Conservation (phyloP, 2,329 filamentous ascomycete species). For the Pseudogymnoascus sp. region DNA sequence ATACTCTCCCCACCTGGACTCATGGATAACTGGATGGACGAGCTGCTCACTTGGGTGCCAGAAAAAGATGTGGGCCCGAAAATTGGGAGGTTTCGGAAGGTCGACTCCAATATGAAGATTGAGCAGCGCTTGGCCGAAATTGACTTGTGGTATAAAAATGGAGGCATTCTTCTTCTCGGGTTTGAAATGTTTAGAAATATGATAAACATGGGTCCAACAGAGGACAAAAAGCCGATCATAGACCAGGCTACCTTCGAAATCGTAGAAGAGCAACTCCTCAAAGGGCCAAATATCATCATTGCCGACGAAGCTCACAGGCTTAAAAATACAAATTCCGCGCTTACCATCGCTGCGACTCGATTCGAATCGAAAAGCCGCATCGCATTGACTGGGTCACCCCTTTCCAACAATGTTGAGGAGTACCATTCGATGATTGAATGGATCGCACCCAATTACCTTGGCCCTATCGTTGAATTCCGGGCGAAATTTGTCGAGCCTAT, state of each 20-base stretch:
- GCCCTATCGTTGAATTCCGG: conserved; percentile 57
- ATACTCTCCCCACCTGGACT: conserved; percentile 68
- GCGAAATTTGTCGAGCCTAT: conserved; percentile 66
- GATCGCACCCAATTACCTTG: conserved; percentile 73
- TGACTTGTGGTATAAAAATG: conserved; percentile 49
- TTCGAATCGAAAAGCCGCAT: conserved; percentile 66
- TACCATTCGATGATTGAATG: conserved; percentile 85
- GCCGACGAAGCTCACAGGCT: conserved; percentile 79
- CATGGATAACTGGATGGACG: conserved; percentile 75
- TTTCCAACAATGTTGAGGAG: conserved; percentile 76
- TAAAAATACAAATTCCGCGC: conserved; percentile 53
- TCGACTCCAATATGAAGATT: conserved; percentile 37
- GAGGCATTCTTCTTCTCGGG: conserved; percentile 69
- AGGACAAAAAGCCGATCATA: conserved; percentile 21
- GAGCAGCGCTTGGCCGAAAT: conserved; percentile 39
- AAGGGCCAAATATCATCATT: conserved; percentile 62
- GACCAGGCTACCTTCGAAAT: conserved; percentile 28
- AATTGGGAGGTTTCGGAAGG: conserved; percentile 47
- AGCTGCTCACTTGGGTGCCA: conserved; percentile 63
- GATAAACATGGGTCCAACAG: conserved; percentile 26
- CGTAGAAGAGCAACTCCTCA: conserved; percentile 41
- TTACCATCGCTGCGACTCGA: conserved; percentile 43
- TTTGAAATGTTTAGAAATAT: conserved; percentile 57
- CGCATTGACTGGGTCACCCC: conserved; percentile 76
- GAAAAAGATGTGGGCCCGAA: conserved; percentile 26